A percentile compares a stretch with the other conserved stretches of the same genome.
Evolutionary conservation across 2,329 filamentous ascomycete species (phyloP).

Genomic region (Clathrospora elynae): DNA sequence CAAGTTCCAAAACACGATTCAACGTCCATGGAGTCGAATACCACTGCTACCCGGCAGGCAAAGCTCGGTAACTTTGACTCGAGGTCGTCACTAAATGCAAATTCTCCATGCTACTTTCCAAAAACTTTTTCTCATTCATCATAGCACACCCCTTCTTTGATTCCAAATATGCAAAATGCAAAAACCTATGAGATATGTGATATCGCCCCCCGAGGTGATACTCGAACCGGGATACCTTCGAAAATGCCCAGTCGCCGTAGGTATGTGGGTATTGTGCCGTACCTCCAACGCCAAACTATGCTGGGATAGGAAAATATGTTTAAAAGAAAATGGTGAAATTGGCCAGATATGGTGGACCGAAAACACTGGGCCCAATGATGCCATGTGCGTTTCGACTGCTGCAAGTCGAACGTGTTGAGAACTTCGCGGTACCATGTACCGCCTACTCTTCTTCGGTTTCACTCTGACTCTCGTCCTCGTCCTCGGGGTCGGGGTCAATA

Average conservation of each 20-base stretch:
- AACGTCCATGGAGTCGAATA: no score
- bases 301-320: background rate
- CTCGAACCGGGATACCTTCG: background rate
- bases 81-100: no score
- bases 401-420: no score
- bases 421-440: no score
- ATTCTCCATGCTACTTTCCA: no score
- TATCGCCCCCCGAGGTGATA: background rate
- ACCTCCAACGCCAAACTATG: background rate
- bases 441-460: slow-evolving; percentile 8
- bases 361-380: background rate
- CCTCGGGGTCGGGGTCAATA: slow-evolving; percentile 26
- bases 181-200: background rate
- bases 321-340: background rate
- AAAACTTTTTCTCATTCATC: no score
- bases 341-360: background rate
- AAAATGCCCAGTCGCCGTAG: background rate
- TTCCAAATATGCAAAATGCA: background rate
- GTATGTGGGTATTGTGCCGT: slow-evolving; percentile 2
- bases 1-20: no score
- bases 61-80: no score
- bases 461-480: slow-evolving; percentile 6
- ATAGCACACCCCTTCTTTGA: no score
- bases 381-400: no score
- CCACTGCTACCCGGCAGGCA: no score